Base-by-base conservation (phyloP, 805 yeast species). In the Cyberlindnera xishuangbannaensis region DNA sequence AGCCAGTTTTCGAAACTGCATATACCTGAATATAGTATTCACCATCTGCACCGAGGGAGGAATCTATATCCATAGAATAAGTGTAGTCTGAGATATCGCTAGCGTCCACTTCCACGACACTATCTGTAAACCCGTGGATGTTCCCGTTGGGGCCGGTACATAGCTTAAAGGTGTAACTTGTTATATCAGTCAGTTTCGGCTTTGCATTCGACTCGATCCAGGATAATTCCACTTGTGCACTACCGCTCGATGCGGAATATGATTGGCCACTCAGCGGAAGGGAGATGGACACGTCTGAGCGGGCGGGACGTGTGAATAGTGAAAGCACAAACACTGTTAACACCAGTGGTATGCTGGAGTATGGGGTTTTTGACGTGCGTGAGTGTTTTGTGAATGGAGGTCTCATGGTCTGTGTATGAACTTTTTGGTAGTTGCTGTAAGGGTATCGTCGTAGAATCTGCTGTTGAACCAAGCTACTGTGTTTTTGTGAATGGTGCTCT, bases 11-110 rank as follows among this genome's bases (percentile, higher is more conserved):
- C 7, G 55, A 40, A 2, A 55, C 37, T 1, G 85, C 73, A 41
- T 67, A 71, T 20, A 87, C 55, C 62, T 90, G 97, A 43, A 90
- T 55, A 56, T 63, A 84, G 58, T 73, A 90, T 39, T 59, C 58
- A 19, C 98, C 98, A 50, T 69, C 56, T 3, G 76, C 75, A 23
- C 74, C 80, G 9, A 50, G 50, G 16, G 61, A 34, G 3, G 74
- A 56, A 9, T 63, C 61, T 31, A 78, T 49, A 0, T 56, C 27
- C 1, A 77, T 73, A 1, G 64, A 52, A 47, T 71, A 55, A 3
- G 54, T 34, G 31, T 50, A 46, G 20, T 48, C 60, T 12, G 57
- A 39, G 2, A 73, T 34, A 10, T 56, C 48, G 5, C 51, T 21
- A 2, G 64, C 48, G 3, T 64, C 20, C 1, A 64, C 44, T 0